phyloP scores from a whole-genome alignment of 257 asterid species.

The Plantago elongata region DNA sequence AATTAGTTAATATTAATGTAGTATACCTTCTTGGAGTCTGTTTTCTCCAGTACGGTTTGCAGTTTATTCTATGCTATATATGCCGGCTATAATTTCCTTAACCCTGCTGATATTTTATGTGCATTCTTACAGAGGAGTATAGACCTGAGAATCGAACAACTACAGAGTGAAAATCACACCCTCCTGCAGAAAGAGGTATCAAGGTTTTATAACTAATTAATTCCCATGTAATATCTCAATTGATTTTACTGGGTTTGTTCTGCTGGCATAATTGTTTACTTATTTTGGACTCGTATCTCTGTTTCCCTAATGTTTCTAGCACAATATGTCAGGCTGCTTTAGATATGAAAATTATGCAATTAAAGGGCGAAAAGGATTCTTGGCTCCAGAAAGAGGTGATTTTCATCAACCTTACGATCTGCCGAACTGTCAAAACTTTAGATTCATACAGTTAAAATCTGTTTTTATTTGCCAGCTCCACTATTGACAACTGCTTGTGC shows the following conservation, averaged over 20 bases:
- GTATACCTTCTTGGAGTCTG: too few species aligned
- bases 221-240: neutral
- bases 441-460: slow-evolving; percentile 3
- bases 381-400: slow-evolving; percentile 64
- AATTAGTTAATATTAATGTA: too few species aligned
- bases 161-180: slow-evolving; percentile 34
- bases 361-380: slow-evolving; percentile 43
- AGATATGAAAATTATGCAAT: slow-evolving; percentile 33
- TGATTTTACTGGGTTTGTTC: slow-evolving; percentile 2
- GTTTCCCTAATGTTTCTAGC: slow-evolving; percentile 14
- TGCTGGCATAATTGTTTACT: neutral
- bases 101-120: slow-evolving; percentile 19
- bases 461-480: slow-evolving; percentile 13
- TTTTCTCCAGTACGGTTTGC: neutral
- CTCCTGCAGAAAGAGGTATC: slow-evolving; percentile 48
- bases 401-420: slow-evolving; percentile 9
- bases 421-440: slow-evolving; percentile 1
- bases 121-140: slow-evolving; percentile 31
- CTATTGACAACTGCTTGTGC: slow-evolving; percentile 9
- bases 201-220: slow-evolving; percentile 13
- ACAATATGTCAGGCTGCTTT: slow-evolving; percentile 35
- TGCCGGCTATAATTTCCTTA: slow-evolving; percentile 10
- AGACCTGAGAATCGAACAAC: slow-evolving; percentile 32
- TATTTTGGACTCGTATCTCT: neutral
- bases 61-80: neutral